A percentile compares a stretch with the other conserved stretches of the same genome.
Conservation (phyloP, 768 basidiomycete species). For the Clitopilus hobsonii region DNA sequence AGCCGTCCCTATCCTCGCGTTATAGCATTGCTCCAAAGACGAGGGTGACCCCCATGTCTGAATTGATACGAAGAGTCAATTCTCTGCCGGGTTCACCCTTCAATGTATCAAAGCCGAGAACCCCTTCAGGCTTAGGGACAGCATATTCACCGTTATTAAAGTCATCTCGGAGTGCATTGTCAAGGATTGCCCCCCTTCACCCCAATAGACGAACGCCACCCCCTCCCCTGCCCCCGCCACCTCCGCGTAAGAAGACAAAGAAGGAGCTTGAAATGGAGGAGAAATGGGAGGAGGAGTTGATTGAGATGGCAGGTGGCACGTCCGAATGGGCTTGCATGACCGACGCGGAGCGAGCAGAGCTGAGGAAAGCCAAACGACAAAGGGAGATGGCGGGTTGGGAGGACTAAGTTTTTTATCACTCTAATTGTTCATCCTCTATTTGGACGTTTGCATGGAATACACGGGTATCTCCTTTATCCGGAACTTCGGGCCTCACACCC, state of each 20-base stretch:
- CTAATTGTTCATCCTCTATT: not conserved
- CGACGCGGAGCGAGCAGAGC: slow-evolving; percentile 44
- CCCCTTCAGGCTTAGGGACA: slow-evolving; percentile 16
- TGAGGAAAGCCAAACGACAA: slow-evolving; percentile 59
- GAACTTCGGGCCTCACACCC: too few species aligned
- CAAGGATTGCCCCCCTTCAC: slow-evolving; percentile 72
- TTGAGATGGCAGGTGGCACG: slow-evolving; percentile 70
- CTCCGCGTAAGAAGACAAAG: slow-evolving; percentile 74
- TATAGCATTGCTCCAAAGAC: slow-evolving; percentile 46
- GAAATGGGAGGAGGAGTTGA: slow-evolving; percentile 74
- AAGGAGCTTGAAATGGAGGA: slow-evolving; percentile 75
- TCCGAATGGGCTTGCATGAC: slow-evolving; percentile 45
- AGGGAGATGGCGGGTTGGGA: slow-evolving; percentile 61
- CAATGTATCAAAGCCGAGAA: slow-evolving; percentile 22
- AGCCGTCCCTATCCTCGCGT: slow-evolving; percentile 16
- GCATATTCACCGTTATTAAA: slow-evolving; percentile 66
- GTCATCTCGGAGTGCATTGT: slow-evolving; percentile 55
- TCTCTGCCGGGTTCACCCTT: slow-evolving; percentile 64
- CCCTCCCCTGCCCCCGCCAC: slow-evolving; percentile 64
- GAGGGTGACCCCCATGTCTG: slow-evolving; percentile 63
- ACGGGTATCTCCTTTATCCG: too few species aligned
- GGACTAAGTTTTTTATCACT: slow-evolving; percentile 21
- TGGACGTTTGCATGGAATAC: too few species aligned
- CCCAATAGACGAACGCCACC: slow-evolving; percentile 71
- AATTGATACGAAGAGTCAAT: slow-evolving; percentile 69